phyloP scores from a whole-genome alignment of 2,329 filamentous ascomycete species.

The Didymella exigua region DNA sequence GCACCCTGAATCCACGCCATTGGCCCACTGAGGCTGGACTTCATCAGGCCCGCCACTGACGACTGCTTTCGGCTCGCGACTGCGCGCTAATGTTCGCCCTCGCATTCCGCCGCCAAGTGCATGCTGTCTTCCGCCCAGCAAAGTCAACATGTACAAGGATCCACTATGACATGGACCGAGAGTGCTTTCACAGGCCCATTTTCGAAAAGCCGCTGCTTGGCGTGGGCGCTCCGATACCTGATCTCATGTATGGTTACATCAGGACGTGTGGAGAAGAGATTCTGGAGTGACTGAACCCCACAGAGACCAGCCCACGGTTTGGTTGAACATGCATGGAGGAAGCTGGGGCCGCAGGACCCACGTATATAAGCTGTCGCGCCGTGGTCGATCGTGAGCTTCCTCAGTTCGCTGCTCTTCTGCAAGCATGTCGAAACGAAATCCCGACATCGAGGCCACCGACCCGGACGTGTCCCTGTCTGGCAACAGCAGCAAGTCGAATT shows the following conservation, averaged over 20 bases:
- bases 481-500: slow-evolving; percentile 32
- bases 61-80: slow-evolving; percentile 18
- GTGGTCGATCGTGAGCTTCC: not conserved
- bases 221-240: slow-evolving; percentile 16
- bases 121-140: slow-evolving; percentile 25
- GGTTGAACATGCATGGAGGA: slow-evolving; percentile 14
- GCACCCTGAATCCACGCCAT: not conserved
- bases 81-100: slow-evolving; percentile 9
- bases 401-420: not conserved
- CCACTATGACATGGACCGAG: slow-evolving; percentile 40
- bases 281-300: slow-evolving; percentile 19
- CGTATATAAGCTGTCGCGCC: slow-evolving; percentile 9
- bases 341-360: not conserved
- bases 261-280: slow-evolving; percentile 18
- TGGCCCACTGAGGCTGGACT: slow-evolving; percentile 1
- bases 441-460: slow-evolving; percentile 38
- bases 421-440: slow-evolving; percentile 29
- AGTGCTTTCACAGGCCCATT: slow-evolving; percentile 14
- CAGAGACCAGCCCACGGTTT: slow-evolving; percentile 14
- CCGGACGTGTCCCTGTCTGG: slow-evolving; percentile 26
- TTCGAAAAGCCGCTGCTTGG: slow-evolving; percentile 16
- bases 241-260: slow-evolving; percentile 31
- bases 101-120: slow-evolving; percentile 27
- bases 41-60: slow-evolving; percentile 5
- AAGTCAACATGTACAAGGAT: slow-evolving; percentile 21